A percentile compares a stretch with the other conserved stretches of the same genome.
Conservation (phyloP, 495 filamentous ascomycete species). For the Achaetomiella virescens region DNA sequence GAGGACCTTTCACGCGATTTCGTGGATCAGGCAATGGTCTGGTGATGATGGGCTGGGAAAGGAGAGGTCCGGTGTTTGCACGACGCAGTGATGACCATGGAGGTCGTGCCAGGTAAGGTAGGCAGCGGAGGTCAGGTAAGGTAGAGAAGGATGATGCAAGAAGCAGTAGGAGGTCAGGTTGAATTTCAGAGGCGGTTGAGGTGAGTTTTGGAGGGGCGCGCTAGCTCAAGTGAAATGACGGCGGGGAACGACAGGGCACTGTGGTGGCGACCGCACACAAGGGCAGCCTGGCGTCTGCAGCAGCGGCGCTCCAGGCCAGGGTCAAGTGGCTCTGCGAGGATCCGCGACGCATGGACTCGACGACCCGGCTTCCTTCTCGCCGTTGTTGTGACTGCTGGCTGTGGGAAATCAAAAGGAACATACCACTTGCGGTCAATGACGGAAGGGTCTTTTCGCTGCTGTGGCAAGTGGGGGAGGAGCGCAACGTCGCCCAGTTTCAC, state of each 20-base stretch:
- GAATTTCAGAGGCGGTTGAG: too few relatives aligned
- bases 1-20: neutral
- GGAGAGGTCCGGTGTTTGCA: neutral
- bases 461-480: neutral
- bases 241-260: conserved; percentile 34
- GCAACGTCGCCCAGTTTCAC: neutral
- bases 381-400: neutral
- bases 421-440: neutral
- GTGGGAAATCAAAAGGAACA: neutral
- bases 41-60: conserved; percentile 10
- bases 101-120: conserved; percentile 3
- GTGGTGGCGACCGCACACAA: conserved; percentile 32
- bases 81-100: conserved; percentile 9
- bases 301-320: conserved; percentile 25
- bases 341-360: conserved; percentile 25
- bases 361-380: neutral
- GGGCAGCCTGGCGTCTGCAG: conserved; percentile 25
- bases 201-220: conserved; percentile 32
- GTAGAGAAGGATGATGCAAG: conserved; percentile 15
- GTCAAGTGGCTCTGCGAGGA: conserved; percentile 27
- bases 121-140: conserved; percentile 5
- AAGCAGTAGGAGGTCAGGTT: conserved; percentile 22
- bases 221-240: conserved; percentile 35
- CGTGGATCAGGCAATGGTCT: conserved; percentile 8
- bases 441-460: too few relatives aligned